Evolutionary conservation across 169 alveolate genomes (phyloP).

Genomic region (Plasmodium fragile): DNA sequence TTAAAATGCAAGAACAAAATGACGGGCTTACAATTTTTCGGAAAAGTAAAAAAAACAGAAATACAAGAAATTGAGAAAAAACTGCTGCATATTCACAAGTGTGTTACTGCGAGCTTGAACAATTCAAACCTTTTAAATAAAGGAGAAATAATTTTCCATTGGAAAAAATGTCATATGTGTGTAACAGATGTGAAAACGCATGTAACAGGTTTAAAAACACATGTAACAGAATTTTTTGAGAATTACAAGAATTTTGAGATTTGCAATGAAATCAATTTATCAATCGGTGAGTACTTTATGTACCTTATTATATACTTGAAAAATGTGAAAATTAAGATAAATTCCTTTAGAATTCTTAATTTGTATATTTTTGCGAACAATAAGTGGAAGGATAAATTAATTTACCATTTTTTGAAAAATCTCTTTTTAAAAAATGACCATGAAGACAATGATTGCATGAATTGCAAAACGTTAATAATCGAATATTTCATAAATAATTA

Average conservation of each 20-base stretch:
- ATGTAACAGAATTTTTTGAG: constrained; percentile 62
- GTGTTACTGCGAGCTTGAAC: constrained; percentile 22
- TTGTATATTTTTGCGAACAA: constrained; percentile 44
- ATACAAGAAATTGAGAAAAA: constrained; percentile 52
- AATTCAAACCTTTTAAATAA: constrained; percentile 15
- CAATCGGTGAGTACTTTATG: constrained; percentile 72
- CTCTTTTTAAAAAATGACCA: constrained; percentile 25
- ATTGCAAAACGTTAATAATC: constrained; percentile 61
- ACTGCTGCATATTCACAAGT: constrained; percentile 48
- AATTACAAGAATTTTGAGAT: constrained; percentile 47
- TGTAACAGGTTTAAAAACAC: constrained; percentile 50
- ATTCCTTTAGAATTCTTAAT: constrained; percentile 31
- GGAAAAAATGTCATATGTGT: constrained; percentile 61
- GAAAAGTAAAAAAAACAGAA: constrained; percentile 52
- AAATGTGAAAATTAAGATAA: constrained; percentile 46
- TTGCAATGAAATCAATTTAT: constrained; percentile 63
- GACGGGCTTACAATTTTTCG: constrained; percentile 57
- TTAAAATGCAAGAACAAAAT: constrained; percentile 23
- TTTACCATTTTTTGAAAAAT: constrained; percentile 55
- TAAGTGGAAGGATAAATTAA: constrained; percentile 71
- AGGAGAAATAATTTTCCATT: constrained; percentile 28
- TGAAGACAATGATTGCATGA: not conserved
- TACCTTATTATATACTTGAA: constrained; percentile 53
- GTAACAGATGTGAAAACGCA: constrained; percentile 45
- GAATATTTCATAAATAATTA: constrained; percentile 72